Base-by-base conservation (phyloP, 169 alveolate genomes). In the Plasmodium fragile region DNA sequence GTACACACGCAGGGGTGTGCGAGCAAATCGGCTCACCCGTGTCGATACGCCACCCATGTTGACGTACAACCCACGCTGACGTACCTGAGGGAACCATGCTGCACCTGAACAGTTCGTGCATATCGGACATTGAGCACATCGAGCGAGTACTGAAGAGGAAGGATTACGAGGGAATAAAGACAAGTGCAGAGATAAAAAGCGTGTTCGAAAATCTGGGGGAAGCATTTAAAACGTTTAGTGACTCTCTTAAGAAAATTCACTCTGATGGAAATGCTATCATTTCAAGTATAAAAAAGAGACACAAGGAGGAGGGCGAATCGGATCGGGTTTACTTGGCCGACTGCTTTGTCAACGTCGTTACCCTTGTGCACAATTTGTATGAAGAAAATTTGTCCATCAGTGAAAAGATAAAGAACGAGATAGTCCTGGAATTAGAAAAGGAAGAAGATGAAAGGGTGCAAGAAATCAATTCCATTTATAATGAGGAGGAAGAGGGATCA, bases 231-330 rank as follows among this genome's bases (percentile, higher is more conserved):
- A 72, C 2, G 1, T 91, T 91, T 81, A 72, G 94, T 13, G 45
- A 91, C 41, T 80, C 94, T 11, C 73, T 91, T 55, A 91, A 81
- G 73, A 49, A 59, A 45, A 91, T 91, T n/a, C 89, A 91, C 55
- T 49, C 75, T 16, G 84, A 91, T 45, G 83, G 90, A 30, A 71
- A 69, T 4, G 53, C 16, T 7, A n/a, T 91, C 45, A 52, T 91
- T 69, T 52, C 83, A 11, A 49, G 18, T 69, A 28, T 91, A 16
- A 55, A 79, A 39, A 36, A 77, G 75, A 30, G 82, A 25, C 75
- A 65, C 10, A 80, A 7, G 13, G 92, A 91, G 25, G 45, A 45
- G 52, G 82, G 82, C 30, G 71, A 65, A 0, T 49, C 22, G 1
- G 85, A 70, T n/a, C 70, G 82, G 13, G 53, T 52, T 18, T 91